Conservation (phyloP, 495 filamentous ascomycete species). For the Daldinia concentrica region DNA sequence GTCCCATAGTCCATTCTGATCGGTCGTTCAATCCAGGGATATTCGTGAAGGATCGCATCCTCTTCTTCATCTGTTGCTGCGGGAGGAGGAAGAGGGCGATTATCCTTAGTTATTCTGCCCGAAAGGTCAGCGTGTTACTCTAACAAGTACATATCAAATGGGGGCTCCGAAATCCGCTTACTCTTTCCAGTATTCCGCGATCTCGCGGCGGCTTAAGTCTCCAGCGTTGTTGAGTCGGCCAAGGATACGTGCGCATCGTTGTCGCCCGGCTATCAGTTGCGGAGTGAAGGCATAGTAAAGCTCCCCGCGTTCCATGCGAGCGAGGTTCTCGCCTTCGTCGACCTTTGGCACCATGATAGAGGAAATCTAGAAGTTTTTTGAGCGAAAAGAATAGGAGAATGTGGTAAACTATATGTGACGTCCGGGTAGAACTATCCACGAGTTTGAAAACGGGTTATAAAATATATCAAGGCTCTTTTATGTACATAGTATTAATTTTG, state of each 20-base stretch:
- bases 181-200: conserved; percentile 7
- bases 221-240: conserved; percentile 9
- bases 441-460: neutral
- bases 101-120: neutral
- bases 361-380: neutral
- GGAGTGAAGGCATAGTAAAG: conserved; percentile 5
- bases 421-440: neutral
- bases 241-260: neutral
- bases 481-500: neutral
- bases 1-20: conserved; percentile 5
- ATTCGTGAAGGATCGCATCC: conserved; percentile 2
- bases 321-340: conserved; percentile 9
- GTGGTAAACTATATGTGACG: neutral
- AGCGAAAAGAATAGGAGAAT: neutral
- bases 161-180: neutral
- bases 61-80: conserved; percentile 7
- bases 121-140: neutral
- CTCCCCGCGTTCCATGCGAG: conserved; percentile 10
- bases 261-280: neutral
- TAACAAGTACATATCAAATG: neutral
- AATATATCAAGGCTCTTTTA: neutral
- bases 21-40: conserved; percentile 6
- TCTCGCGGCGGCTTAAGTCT: conserved; percentile 5
- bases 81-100: conserved; percentile 5
- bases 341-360: conserved; percentile 5